phyloP scores from a whole-genome alignment of 2,329 filamentous ascomycete genomes.

The Mariannaea sp. region DNA sequence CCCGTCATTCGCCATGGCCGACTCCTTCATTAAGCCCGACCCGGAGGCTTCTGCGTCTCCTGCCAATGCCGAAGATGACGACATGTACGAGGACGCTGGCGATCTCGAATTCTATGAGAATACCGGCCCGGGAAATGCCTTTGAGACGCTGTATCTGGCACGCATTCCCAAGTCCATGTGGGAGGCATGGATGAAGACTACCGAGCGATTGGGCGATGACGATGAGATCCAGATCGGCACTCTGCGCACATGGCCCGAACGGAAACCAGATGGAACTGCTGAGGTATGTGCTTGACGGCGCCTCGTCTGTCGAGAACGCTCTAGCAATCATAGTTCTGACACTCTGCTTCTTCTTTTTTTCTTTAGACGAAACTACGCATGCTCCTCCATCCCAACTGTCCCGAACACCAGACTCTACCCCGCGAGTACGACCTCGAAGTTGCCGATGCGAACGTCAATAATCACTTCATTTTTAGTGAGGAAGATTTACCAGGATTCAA shows the following conservation, averaged over 20 bases:
- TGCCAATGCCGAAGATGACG: conserved; percentile 62
- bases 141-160: conserved; percentile 68
- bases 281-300: conserved; percentile 44
- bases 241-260: conserved; percentile 63
- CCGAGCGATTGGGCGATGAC: conserved; percentile 71
- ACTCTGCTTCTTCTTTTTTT: no score
- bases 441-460: conserved; percentile 66
- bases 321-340: conserved; percentile 13
- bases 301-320: not conserved
- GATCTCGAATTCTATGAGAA: conserved; percentile 62
- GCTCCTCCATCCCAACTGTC: conserved; percentile 67
- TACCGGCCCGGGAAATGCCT: conserved; percentile 44
- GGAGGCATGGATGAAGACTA: conserved; percentile 69
- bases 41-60: conserved; percentile 51
- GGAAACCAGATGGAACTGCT: conserved; percentile 57
- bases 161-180: conserved; percentile 81
- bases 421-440: conserved; percentile 86
- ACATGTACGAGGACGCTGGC: conserved; percentile 66
- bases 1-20: conserved; percentile 37
- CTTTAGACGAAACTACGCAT: conserved; percentile 56
- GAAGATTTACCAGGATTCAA: conserved; percentile 74
- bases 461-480: conserved; percentile 92
- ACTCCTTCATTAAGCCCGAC: conserved; percentile 55
- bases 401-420: conserved; percentile 75
- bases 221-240: conserved; percentile 82